Conservation (phyloP, 805 yeast species). For the Yamadazyma sp. region DNA sequence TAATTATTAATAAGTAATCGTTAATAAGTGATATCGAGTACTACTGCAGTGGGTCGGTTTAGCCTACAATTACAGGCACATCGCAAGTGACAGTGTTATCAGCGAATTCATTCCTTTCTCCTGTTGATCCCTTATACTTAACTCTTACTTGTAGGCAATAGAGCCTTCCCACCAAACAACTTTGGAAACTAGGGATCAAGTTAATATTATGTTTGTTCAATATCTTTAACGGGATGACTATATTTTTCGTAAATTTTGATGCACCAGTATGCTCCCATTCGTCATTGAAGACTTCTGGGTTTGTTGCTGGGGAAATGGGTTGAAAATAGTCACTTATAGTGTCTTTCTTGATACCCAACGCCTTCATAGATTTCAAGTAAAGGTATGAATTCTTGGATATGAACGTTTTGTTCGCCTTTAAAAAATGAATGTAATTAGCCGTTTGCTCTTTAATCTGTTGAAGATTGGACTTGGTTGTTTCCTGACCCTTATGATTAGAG, state of each 20-base stretch:
- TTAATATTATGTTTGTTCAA: slow-evolving; percentile 47
- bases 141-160: slow-evolving; percentile 53
- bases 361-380: slow-evolving; percentile 38
- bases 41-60: slow-evolving; percentile 2
- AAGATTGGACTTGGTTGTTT: slow-evolving; percentile 35
- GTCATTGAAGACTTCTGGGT: slow-evolving; percentile 24
- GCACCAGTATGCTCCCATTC: slow-evolving; percentile 28
- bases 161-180: slow-evolving; percentile 58
- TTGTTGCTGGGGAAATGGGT: slow-evolving; percentile 23
- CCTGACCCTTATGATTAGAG: slow-evolving; percentile 27
- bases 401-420: slow-evolving; percentile 32
- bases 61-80: slow-evolving; percentile 39
- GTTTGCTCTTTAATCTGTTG: slow-evolving; percentile 35
- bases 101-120: slow-evolving; percentile 33
- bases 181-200: slow-evolving; percentile 61
- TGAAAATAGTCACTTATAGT: slow-evolving; percentile 38
- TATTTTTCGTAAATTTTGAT: slow-evolving; percentile 27
- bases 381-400: slow-evolving; percentile 34
- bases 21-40: neutral
- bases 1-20: too few species aligned
- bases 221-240: slow-evolving; percentile 44
- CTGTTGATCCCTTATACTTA: slow-evolving; percentile 41
- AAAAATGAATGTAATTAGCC: slow-evolving; percentile 31
- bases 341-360: slow-evolving; percentile 41
- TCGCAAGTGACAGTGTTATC: slow-evolving; percentile 34